phyloP scores from a whole-genome alignment of 169 alveolate species.

The Cryptosporidium parvum region DNA sequence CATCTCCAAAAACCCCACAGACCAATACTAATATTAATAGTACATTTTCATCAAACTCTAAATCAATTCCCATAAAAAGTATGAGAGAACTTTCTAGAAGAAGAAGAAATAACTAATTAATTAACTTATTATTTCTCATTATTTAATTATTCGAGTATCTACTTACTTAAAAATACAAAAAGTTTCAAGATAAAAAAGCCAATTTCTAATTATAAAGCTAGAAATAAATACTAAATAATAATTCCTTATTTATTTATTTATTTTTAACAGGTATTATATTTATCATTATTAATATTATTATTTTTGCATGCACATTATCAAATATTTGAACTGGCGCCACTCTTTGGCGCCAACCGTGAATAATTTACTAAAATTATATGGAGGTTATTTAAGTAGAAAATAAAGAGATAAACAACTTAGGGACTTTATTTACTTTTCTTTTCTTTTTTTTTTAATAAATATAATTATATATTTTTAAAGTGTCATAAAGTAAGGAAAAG shows the following conservation, averaged over 20 bases:
- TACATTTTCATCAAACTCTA: neutral
- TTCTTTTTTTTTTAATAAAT: constrained; percentile 2
- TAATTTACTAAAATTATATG: no score
- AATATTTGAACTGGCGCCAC: neutral
- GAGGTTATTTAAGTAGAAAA: neutral
- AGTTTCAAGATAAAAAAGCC: no score
- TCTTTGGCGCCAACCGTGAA: neutral
- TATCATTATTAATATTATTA: neutral
- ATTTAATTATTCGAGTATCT: neutral
- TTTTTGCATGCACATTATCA: neutral
- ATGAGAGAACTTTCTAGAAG: constrained; percentile 43
- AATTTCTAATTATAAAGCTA: no score
- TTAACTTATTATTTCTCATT: neutral
- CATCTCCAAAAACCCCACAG: neutral
- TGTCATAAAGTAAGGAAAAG: neutral
- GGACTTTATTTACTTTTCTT: neutral
- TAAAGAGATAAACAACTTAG: neutral
- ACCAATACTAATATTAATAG: no score
- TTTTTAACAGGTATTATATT: neutral
- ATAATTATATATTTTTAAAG: no score
- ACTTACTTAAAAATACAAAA: neutral
- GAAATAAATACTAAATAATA: neutral
- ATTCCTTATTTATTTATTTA: neutral
- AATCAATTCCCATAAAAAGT: constrained; percentile 25
- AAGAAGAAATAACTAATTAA: neutral